phyloP scores from a whole-genome alignment of 805 yeast genomes.

The Metschnikowia orientalis region DNA sequence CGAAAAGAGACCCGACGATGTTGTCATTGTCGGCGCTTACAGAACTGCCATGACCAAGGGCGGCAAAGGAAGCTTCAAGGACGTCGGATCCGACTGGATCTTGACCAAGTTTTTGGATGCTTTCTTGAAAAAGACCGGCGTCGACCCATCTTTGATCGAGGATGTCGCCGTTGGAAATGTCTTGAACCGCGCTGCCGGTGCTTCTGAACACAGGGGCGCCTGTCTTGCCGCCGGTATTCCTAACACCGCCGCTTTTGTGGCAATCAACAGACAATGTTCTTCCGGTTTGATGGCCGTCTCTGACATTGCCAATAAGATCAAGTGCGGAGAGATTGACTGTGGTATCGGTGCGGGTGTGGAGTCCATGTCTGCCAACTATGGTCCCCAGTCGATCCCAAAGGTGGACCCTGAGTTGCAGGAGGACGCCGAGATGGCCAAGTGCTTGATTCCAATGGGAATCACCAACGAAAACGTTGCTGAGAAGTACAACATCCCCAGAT shows the following conservation, averaged over 20 bases:
- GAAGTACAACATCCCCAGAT: slow-evolving; percentile 59
- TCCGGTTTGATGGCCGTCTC: slow-evolving; percentile 89
- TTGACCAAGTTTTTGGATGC: slow-evolving; percentile 61
- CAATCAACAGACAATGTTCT: slow-evolving; percentile 92
- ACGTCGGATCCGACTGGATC: slow-evolving; percentile 75
- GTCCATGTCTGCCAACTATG: slow-evolving; percentile 87
- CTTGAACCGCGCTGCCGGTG: slow-evolving; percentile 89
- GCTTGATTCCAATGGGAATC: slow-evolving; percentile 93
- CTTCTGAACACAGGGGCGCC: slow-evolving; percentile 92
- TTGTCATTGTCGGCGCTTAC: slow-evolving; percentile 84
- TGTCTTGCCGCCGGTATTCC: slow-evolving; percentile 89
- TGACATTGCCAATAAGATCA: slow-evolving; percentile 85
- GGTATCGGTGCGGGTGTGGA: slow-evolving; percentile 94
- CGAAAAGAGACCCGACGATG: slow-evolving; percentile 75
- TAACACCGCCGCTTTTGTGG: slow-evolving; percentile 67
- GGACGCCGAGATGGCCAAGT: slow-evolving; percentile 47
- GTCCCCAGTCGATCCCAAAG: slow-evolving; percentile 67
- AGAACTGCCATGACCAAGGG: slow-evolving; percentile 89
- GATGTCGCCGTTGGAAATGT: slow-evolving; percentile 92
- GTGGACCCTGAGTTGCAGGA: slow-evolving; percentile 33
- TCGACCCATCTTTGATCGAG: slow-evolving; percentile 55
- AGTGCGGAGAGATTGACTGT: slow-evolving; percentile 80
- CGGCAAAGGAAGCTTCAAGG: slow-evolving; percentile 81
- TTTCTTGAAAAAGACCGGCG: slow-evolving; percentile 50
- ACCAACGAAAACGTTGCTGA: slow-evolving; percentile 88